Conservation (phyloP, 306 rosid genomes). For the Astragalus membranaceus region DNA sequence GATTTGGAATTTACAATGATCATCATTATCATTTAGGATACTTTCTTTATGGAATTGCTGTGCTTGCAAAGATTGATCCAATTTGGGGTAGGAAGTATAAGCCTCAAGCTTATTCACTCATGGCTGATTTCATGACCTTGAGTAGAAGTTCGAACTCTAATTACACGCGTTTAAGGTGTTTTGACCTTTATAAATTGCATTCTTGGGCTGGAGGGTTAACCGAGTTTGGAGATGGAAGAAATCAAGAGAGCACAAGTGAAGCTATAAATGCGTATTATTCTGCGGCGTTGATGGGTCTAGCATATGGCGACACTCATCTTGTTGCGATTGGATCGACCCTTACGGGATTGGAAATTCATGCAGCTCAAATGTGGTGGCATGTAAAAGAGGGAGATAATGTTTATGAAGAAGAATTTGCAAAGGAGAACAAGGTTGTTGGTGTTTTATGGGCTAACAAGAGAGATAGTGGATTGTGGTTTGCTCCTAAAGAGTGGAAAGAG, state of each 20-base stretch:
- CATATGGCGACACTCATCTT: constrained; percentile 66
- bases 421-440: constrained; percentile 63
- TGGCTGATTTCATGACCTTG: constrained; percentile 61
- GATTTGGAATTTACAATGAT: constrained; percentile 74
- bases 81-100: constrained; percentile 68
- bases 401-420: constrained; percentile 46
- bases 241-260: constrained; percentile 84
- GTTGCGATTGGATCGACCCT: constrained; percentile 62
- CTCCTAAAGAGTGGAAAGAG: constrained; percentile 67
- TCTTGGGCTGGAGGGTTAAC: constrained; percentile 86
- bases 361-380: constrained; percentile 92
- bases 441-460: constrained; percentile 83
- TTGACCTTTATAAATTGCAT: constrained; percentile 63
- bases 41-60: constrained; percentile 74
- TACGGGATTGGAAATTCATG: constrained; percentile 57
- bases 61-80: constrained; percentile 78
- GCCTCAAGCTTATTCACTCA: constrained; percentile 60
- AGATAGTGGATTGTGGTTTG: constrained; percentile 82
- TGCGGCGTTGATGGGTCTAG: constrained; percentile 81
- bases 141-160: constrained; percentile 28
- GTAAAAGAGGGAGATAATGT: constrained; percentile 37
- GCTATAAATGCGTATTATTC: constrained; percentile 83
- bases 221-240: constrained; percentile 58
- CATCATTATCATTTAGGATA: constrained; percentile 85
- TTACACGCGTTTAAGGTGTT: constrained; percentile 65